phyloP scores from a whole-genome alignment of 768 basidiomycete species.

The Polyporus arcularius region DNA sequence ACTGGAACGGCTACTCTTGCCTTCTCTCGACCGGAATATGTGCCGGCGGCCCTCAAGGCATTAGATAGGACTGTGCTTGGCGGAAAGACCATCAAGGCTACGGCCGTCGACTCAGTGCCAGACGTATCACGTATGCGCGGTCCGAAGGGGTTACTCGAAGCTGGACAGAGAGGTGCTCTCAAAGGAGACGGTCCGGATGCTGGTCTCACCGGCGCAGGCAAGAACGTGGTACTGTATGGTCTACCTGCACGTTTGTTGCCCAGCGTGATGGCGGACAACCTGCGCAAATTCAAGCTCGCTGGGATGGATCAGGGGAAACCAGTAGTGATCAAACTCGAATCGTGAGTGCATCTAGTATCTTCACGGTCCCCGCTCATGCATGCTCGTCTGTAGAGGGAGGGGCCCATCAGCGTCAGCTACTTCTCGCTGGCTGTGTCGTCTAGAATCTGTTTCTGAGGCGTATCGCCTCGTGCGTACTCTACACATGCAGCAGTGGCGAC shows the following conservation, averaged over 20 bases:
- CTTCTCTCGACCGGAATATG: constrained; percentile 47
- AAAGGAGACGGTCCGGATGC: constrained; percentile 52
- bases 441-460: constrained; percentile 63
- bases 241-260: constrained; percentile 50
- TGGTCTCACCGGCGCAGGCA: constrained; percentile 49
- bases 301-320: constrained; percentile 37
- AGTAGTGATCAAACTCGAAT: constrained; percentile 50
- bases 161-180: constrained; percentile 37
- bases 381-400: neutral
- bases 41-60: constrained; percentile 41
- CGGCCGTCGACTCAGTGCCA: constrained; percentile 29
- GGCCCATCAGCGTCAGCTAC: constrained; percentile 11
- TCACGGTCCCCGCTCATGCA: neutral
- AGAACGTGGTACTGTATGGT: constrained; percentile 60
- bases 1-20: constrained; percentile 61
- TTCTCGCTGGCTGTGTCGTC: constrained; percentile 56
- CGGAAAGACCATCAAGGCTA: constrained; percentile 43
- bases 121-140: constrained; percentile 36
- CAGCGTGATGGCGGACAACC: constrained; percentile 38
- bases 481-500: constrained; percentile 56
- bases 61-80: constrained; percentile 49
- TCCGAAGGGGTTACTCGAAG: constrained; percentile 40
- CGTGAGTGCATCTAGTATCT: constrained; percentile 38
- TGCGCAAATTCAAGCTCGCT: constrained; percentile 49
- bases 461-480: constrained; percentile 62